These are phyloP conservation scores for Erodium trifolium DNA, from an alignment of 441 rosid species.

Conservation along the genomic window DNA sequence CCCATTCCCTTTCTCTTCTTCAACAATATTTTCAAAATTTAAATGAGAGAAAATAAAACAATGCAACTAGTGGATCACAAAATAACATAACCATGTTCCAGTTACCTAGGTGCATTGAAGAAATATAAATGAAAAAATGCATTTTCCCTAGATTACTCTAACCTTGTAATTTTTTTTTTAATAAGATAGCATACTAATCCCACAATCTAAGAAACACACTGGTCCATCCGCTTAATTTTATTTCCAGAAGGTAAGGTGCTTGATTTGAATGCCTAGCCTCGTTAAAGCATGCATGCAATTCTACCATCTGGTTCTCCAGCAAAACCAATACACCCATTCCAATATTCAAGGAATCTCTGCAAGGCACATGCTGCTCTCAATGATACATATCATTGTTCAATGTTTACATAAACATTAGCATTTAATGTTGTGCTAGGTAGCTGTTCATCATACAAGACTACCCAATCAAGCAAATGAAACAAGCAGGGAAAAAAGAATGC, in stretches of 20 bases:
- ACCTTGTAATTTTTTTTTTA: not conserved
- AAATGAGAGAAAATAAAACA: not conserved
- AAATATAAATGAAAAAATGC: not conserved
- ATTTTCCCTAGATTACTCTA: not conserved
- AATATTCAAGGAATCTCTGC: no score
- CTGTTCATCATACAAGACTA: not conserved
- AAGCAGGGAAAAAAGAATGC: not conserved
- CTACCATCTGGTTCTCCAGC: not conserved
- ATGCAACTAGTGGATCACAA: not conserved
- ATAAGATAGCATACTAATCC: not conserved
- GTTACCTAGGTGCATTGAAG: not conserved
- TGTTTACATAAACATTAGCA: not conserved
- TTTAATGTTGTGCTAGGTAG: not conserved
- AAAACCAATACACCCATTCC: not conserved
- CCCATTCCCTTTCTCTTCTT: not conserved
- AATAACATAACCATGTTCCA: slow-evolving; percentile 1
- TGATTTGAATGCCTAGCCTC: slow-evolving; percentile 4
- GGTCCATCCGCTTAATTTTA: not conserved
- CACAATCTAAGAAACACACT: not conserved
- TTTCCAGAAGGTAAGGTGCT: not conserved
- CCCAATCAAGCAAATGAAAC: not conserved
- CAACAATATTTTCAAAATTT: not conserved
- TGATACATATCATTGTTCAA: not conserved
- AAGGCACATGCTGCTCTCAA: no score
- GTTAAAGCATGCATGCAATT: not conserved